Evolutionary conservation across 495 filamentous ascomycete genomes (phyloP).

Genomic region (Penicillium taxi): DNA sequence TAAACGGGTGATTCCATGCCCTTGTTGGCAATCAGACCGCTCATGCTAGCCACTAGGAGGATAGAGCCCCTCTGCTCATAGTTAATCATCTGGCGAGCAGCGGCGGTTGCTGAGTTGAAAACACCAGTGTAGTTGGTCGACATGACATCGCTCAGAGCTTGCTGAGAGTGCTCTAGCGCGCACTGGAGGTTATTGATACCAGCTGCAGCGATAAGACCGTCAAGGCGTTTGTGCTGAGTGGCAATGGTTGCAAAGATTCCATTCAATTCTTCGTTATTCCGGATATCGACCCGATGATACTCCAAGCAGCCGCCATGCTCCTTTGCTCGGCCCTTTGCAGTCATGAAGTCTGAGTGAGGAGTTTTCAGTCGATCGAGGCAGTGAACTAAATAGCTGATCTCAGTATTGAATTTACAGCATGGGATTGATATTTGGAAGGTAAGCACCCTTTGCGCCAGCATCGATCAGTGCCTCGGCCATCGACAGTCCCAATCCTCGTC

Average conservation of each 20-base stretch:
- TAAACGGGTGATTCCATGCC: constrained; percentile 60
- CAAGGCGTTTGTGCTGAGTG: constrained; percentile 46
- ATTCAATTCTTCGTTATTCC: constrained; percentile 49
- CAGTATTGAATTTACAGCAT: neutral
- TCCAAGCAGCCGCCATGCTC: constrained; percentile 49
- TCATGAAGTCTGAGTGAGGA: constrained; percentile 44
- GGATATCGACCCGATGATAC: constrained; percentile 59
- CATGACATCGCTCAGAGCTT: constrained; percentile 58
- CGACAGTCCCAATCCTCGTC: constrained; percentile 53
- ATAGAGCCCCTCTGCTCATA: constrained; percentile 54
- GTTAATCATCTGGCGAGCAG: constrained; percentile 66
- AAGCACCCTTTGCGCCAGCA: constrained; percentile 56
- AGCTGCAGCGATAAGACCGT: constrained; percentile 76
- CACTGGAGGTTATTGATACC: constrained; percentile 68
- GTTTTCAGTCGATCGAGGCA: constrained; percentile 50
- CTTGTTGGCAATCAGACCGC: constrained; percentile 71
- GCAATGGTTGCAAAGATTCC: constrained; percentile 47
- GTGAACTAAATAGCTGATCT: constrained; percentile 40
- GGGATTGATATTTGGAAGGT: too few species aligned
- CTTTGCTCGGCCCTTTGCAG: constrained; percentile 40
- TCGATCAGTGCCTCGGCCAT: constrained; percentile 64
- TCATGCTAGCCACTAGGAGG: constrained; percentile 72
- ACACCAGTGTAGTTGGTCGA: constrained; percentile 68
- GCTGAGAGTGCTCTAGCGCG: constrained; percentile 59
- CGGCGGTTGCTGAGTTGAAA: constrained; percentile 72